Base-by-base conservation (phyloP, 1,284 basidiomycete genomes). In the Sporisorium exsertum region DNA sequence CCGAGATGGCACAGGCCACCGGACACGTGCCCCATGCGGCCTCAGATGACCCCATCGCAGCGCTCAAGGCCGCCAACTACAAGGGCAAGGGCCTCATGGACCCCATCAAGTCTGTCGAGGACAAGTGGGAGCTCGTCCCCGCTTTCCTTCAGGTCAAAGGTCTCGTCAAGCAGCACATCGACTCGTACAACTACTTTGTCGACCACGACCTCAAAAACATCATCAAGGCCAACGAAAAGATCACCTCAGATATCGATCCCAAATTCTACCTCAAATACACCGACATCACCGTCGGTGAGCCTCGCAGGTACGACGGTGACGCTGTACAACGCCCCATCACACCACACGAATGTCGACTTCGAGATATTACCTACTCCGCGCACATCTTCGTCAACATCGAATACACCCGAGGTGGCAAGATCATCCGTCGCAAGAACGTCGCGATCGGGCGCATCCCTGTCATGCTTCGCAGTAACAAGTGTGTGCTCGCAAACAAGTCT, bases 171-270 rank as follows among this genome's bases (percentile, higher is more conserved):
- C 97, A 99, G 86, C 97, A 99, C 85, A 94, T 99, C 80, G 97
- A 99, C 87, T 98, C 95, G 10, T 99, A 97, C 91, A 99, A 99
- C 88, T 97, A 98, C 87, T 99, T 99, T 86, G 94, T 99, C 81
- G 93, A 99, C 83, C 92, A 93, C 42, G 83, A 82, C 57, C 79
- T 85, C 61, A 96, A 95, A 86, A 96, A 96, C 81, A 98, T 99
- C 81, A 91, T 86, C 61, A 80, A 82, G 56, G 79, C 79, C 29
- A 84, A 84, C 66, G 81, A 83, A 57, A 78, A 78, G 52, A 79
- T 82, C 71, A 85, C 83, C n/a, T 98, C 95, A 5, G 97, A 99
- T 81, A 94, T 98, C 77, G 95, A 99, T 86, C 97, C 96, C 10
- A 91, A 93, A 52, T 98, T 98, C 87, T 97, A 93, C 91, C 91